Base-by-base conservation (phyloP, 2,329 filamentous ascomycete species). In the Lasiodiplodia sp. region DNA sequence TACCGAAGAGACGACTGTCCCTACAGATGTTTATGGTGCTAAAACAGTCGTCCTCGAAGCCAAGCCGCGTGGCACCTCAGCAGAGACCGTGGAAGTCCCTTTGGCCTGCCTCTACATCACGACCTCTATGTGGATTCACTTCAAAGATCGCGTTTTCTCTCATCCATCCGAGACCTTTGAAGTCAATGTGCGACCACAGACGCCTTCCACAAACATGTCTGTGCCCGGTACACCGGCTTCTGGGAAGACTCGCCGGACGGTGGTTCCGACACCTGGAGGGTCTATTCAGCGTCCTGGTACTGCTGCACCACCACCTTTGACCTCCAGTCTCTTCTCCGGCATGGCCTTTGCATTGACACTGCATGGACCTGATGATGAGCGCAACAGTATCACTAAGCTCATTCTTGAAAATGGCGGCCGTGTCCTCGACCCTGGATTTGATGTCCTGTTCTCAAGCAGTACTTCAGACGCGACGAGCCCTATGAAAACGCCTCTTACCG, bases 321-420 rank as follows among this genome's bases (percentile, higher is more conserved):
- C 56, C 3, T 75, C 73, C 21, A 82, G 82, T 2, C 71, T 96
- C 0, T 97, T 98, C 74, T 81, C 86, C 1, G 89, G 90, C 52
- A 97, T 97, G 94, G 89, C 88, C 0, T 97, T 98, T 79, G 94
- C 94, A 0, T 86, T 97, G 12, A 95, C 93, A 0, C 92, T 93
- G 70, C 82, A 84, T 4, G 73, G 72, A 2, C 84, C 86, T 1
- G 85, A 84, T 18, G 81, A 81, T 10, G 85, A 88, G 21, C 87
- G 88, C 77, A 74, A 87, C 71, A 75, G 82, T 58, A 78, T 96
- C 2, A 87, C 87, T 40, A 83, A 83, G 1, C 82, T 88, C 60
- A 94, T 98, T 67, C 80, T 83, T 2, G 84, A 87, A 6, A 89
- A 92, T 62, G 95, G 94, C 3, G 95, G 94, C 0, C 82, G 80